Conservation (phyloP, 176 grass and related monocot species). For the Zoysia pacifica region DNA sequence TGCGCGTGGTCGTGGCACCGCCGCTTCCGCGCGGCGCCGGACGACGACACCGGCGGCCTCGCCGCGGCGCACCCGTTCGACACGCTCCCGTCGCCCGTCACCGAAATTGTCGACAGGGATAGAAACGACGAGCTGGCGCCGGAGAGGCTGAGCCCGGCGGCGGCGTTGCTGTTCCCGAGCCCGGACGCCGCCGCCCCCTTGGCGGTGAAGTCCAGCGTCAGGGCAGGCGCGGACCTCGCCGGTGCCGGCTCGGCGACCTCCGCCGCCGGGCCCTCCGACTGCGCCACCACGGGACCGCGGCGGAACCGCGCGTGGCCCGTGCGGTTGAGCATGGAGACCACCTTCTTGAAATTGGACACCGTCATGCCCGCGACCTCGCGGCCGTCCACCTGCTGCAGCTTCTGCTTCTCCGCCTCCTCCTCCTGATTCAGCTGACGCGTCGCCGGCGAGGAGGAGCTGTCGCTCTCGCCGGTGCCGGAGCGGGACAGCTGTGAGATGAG, state of each 20-base stretch:
- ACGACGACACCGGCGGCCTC: conserved; percentile 9
- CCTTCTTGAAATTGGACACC: conserved; percentile 83
- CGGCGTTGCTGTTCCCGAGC: not conserved
- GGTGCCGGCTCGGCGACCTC: conserved; percentile 3
- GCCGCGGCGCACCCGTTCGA: conserved; percentile 58
- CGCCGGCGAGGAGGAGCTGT: not conserved
- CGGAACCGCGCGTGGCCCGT: conserved; percentile 91
- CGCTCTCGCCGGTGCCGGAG: conserved; percentile 37
- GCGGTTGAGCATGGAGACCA: conserved; percentile 84
- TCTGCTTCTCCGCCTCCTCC: too few relatives aligned
- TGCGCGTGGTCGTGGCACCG: conserved; percentile 80
- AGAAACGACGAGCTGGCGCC: conserved; percentile 75
- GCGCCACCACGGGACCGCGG: conserved; percentile 49
- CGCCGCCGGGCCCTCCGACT: conserved; percentile 27
- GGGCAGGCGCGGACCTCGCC: not conserved
- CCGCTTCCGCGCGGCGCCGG: conserved; percentile 41
- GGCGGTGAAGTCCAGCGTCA: conserved; percentile 55
- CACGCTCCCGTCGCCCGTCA: conserved; percentile 79
- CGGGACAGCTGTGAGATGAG: conserved; percentile 68
- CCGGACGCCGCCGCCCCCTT: not conserved
- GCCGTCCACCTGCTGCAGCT: conserved; percentile 46
- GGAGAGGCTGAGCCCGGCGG: conserved; percentile 54
- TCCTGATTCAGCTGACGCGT: not conserved
- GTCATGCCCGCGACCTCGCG: conserved; percentile 75
- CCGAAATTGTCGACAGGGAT: conserved; percentile 33